Evolutionary conservation across 768 basidiomycete genomes (phyloP).

Genomic region (Chalciporus piperatus): DNA sequence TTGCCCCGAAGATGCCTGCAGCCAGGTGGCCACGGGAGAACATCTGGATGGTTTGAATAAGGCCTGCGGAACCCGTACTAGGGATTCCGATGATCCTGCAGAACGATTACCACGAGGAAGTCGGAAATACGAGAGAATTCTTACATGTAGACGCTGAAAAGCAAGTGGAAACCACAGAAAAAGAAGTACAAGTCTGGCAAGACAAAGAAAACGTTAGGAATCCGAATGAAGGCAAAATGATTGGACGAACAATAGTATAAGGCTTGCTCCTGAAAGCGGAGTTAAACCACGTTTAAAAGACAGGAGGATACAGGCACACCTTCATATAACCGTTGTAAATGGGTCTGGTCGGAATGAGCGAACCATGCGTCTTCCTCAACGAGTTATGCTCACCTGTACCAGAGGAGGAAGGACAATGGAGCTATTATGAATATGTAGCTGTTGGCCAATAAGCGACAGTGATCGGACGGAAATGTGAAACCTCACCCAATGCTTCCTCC

Average conservation of each 20-base stretch:
- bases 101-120: constrained; percentile 25
- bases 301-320: constrained; percentile 42
- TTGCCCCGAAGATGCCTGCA: constrained; percentile 75
- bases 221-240: constrained; percentile 18
- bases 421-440: constrained; percentile 83
- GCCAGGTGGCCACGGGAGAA: constrained; percentile 69
- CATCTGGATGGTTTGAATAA: constrained; percentile 89
- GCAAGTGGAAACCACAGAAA: constrained; percentile 92
- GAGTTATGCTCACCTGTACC: constrained; percentile 75
- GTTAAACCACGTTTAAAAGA: constrained; percentile 25
- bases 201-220: constrained; percentile 6
- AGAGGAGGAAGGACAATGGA: constrained; percentile 80
- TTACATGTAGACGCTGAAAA: constrained; percentile 91
- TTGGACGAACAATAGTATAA: constrained; percentile 80
- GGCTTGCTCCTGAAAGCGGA: constrained; percentile 73
- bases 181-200: constrained; percentile 89
- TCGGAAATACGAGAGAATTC: constrained; percentile 21
- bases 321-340: constrained; percentile 99
- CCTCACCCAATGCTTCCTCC: constrained; percentile 80
- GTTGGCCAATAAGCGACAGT: constrained; percentile 15
- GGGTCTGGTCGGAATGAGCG: constrained; percentile 50
- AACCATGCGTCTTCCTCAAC: constrained; percentile 7
- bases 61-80: constrained; percentile 91
- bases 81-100: constrained; percentile 91
- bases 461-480: constrained; percentile 17